A percentile compares a stretch with the other conserved stretches of the same genome.
Evolutionary conservation across 1,284 basidiomycete species (phyloP).

Genomic region (Apiotrichum domesticum): DNA sequence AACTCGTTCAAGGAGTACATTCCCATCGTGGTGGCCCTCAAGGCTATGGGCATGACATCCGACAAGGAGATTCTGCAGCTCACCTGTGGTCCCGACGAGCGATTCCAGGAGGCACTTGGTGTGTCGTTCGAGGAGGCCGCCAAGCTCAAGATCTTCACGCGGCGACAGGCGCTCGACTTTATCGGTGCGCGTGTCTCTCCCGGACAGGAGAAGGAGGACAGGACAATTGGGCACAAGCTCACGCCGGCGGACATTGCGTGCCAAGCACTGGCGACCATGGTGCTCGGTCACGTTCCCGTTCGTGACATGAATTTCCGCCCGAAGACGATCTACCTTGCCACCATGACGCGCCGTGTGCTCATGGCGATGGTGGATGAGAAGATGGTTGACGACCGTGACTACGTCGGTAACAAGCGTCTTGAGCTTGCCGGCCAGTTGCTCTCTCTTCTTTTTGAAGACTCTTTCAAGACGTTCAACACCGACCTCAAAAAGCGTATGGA

Average conservation of each 20-base stretch:
- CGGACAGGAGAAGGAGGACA: slow-evolving; percentile 57
- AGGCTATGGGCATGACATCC: slow-evolving; percentile 91
- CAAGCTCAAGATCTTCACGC: slow-evolving; percentile 77
- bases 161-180: slow-evolving; percentile 91
- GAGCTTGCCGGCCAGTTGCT: slow-evolving; percentile 96
- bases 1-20: slow-evolving; percentile 98
- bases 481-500: slow-evolving; percentile 96
- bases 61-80: slow-evolving; percentile 97
- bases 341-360: slow-evolving; percentile 93
- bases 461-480: slow-evolving; percentile 98
- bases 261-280: slow-evolving; percentile 93
- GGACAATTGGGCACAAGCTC: slow-evolving; percentile 56
- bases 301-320: slow-evolving; percentile 83
- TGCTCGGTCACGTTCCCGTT: slow-evolving; percentile 94
- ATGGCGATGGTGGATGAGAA: slow-evolving; percentile 96
- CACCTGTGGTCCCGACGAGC: slow-evolving; percentile 86
- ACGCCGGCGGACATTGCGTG: slow-evolving; percentile 90
- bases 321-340: slow-evolving; percentile 96
- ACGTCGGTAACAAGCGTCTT: slow-evolving; percentile 97
- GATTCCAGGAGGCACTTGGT: slow-evolving; percentile 82
- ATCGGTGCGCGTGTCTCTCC: slow-evolving; percentile 84
- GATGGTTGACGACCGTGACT: slow-evolving; percentile 97
- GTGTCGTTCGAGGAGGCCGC: slow-evolving; percentile 92
- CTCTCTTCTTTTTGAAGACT: slow-evolving; percentile 91
- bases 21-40: slow-evolving; percentile 92